A percentile compares a stretch with the other conserved stretches of the same genome.
phyloP scores from a whole-genome alignment of 2,329 filamentous ascomycete genomes.

The Fonsecaea monophora region DNA sequence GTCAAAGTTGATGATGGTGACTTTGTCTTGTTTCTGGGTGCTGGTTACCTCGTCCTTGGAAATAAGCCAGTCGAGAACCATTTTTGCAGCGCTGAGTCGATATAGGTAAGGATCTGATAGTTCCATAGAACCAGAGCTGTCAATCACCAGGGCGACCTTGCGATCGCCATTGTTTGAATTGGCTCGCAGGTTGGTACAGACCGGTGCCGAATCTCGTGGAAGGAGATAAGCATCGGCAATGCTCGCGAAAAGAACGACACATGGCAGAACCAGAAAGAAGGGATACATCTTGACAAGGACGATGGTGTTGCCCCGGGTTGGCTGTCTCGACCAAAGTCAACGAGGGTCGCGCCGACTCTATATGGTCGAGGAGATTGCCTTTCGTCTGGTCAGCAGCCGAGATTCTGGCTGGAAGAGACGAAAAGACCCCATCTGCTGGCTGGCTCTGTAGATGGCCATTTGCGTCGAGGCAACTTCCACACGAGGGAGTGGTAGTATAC shows the following conservation, averaged over 20 bases:
- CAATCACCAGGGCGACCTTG: background rate
- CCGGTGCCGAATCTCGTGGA: background rate
- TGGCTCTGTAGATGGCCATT: background rate
- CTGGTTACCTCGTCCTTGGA: constrained; percentile 4
- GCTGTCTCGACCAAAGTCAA: background rate
- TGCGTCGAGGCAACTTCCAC: background rate
- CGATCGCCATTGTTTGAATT: constrained; percentile 5
- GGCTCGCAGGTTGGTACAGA: background rate
- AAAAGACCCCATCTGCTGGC: background rate
- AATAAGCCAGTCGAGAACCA: constrained; percentile 7
- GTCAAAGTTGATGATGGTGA: constrained; percentile 2
- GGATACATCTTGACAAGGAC: background rate
- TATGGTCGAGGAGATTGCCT: background rate
- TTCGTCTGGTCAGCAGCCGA: background rate
- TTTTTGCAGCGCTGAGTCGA: background rate
- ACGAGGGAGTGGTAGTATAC: background rate
- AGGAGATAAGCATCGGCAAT: background rate
- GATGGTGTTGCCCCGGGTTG: background rate
- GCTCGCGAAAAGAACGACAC: background rate
- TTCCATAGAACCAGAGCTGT: constrained; percentile 6
- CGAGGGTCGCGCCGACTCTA: constrained; percentile 1
- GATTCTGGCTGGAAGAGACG: background rate
- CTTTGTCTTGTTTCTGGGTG: background rate
- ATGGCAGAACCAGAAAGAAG: background rate
- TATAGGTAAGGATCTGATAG: background rate